These are phyloP conservation scores for Periconia sp. DNA, from an alignment of 2,329 filamentous ascomycete species.

Conservation along the genomic window DNA sequence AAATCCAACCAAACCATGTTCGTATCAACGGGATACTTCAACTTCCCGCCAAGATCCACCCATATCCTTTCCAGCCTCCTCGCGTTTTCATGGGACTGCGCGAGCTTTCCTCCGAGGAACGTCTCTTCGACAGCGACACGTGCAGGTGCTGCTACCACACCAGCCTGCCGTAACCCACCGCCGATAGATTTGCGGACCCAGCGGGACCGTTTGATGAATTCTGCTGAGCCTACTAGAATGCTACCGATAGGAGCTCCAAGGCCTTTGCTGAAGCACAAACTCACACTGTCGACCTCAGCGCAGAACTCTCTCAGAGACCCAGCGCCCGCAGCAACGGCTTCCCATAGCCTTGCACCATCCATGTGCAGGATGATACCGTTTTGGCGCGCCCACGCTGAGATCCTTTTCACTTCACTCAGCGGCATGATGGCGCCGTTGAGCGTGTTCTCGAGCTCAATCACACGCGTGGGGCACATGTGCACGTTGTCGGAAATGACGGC, in stretches of 20 bases:
- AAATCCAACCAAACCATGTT: conserved; percentile 91
- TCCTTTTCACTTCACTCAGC: conserved; percentile 67
- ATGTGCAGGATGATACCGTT: conserved; percentile 71
- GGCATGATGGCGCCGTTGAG: conserved; percentile 79
- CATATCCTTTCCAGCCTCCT: conserved; percentile 66
- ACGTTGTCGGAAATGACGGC: conserved; percentile 69
- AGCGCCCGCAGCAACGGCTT: conserved; percentile 72
- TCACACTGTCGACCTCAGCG: conserved; percentile 71
- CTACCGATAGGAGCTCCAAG: conserved; percentile 80
- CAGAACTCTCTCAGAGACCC: conserved; percentile 69
- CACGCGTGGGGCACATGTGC: conserved; percentile 75
- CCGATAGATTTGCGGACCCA: conserved; percentile 81
- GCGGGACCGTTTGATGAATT: conserved; percentile 66
- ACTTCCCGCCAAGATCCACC: conserved; percentile 68
- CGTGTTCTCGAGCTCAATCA: conserved; percentile 87
- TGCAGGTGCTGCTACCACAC: conserved; percentile 74
- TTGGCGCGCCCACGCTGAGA: conserved; percentile 66
- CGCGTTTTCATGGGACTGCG: conserved; percentile 63
- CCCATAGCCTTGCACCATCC: conserved; percentile 81
- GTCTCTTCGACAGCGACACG: conserved; percentile 78
- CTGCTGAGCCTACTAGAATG: conserved; percentile 64
- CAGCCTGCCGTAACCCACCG: conserved; percentile 75
- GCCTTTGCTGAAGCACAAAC: conserved; percentile 79
- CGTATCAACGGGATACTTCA: conserved; percentile 74
- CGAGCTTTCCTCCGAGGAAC: conserved; percentile 68